A percentile compares a stretch with the other conserved stretches of the same genome.
These are phyloP conservation scores for Solanum pennellii DNA, from an alignment of 257 asterid species.

Conservation along the genomic window DNA sequence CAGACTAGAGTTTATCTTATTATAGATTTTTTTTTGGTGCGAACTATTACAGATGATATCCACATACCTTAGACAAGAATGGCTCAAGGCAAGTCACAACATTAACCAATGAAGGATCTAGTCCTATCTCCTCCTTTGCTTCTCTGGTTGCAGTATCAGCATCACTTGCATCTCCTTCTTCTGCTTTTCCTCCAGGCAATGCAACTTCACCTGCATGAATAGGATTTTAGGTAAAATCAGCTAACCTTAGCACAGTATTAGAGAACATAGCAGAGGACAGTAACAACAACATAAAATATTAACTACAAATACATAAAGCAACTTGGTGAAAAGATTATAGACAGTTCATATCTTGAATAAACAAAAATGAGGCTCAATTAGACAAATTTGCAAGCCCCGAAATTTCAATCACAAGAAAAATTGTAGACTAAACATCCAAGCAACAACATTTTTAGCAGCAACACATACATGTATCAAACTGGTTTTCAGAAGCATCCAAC, in stretches of 20 bases:
- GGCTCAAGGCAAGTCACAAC: conserved; percentile 84
- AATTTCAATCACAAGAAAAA: neutral
- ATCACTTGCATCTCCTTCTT: conserved; percentile 63
- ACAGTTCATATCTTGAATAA: neutral
- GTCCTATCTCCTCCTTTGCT: conserved; percentile 93
- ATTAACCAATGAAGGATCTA: conserved; percentile 74
- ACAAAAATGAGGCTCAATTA: neutral
- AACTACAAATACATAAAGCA: neutral
- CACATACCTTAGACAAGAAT: conserved; percentile 76
- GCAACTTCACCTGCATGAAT: conserved; percentile 74
- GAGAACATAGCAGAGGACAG: neutral
- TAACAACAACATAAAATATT: neutral
- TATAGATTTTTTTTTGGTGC: neutral
- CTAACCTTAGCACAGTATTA: neutral
- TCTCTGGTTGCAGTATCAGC: conserved; percentile 85
- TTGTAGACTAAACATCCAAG: neutral
- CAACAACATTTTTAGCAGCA: neutral
- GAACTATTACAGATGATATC: neutral
- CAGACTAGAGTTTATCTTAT: neutral
- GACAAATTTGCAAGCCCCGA: neutral
- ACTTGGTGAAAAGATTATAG: neutral
- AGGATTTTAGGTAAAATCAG: neutral
- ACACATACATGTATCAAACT: neutral
- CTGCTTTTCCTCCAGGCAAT: conserved; percentile 94
- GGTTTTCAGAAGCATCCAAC: neutral